Evolutionary conservation across 2,329 filamentous ascomycete species (phyloP).

Genomic region (Botrytis porri): DNA sequence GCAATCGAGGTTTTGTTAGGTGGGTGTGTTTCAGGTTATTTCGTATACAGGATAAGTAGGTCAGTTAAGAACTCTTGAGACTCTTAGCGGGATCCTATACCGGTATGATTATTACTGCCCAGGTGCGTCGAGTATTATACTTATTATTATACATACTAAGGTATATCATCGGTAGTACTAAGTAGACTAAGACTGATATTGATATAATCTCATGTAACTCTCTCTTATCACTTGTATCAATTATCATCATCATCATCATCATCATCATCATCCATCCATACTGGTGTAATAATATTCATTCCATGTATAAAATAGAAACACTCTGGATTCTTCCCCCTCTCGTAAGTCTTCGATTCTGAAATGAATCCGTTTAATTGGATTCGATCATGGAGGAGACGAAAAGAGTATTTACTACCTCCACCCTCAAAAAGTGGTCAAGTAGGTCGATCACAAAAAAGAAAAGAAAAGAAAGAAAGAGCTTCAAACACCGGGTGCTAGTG

Average conservation of each 20-base stretch:
- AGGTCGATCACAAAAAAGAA: not conserved
- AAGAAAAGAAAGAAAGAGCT: not conserved
- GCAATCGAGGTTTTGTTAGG: not conserved
- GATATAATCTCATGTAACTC: not conserved
- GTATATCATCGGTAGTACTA: not conserved
- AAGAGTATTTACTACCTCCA: not conserved
- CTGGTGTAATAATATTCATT: not conserved
- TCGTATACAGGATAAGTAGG: constrained; percentile 8
- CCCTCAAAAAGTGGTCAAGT: constrained; percentile 4
- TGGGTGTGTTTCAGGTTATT: constrained; percentile 18
- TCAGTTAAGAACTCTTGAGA: not conserved
- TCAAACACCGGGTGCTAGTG: constrained; percentile 4
- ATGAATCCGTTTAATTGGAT: not conserved
- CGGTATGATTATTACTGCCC: not conserved
- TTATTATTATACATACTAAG: not conserved
- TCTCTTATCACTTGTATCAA: not conserved
- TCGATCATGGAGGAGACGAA: not conserved
- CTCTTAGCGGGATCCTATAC: constrained; percentile 7
- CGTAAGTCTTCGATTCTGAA: not conserved
- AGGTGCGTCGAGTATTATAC: not conserved
- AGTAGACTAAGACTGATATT: not conserved
- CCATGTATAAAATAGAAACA: not conserved
- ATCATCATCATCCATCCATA: too few species aligned
- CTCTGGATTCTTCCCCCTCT: not conserved
- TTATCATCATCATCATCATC: too few species aligned